Evolutionary conservation across 2,329 filamentous ascomycete genomes (phyloP).

Genomic region (Acarospora socialis): DNA sequence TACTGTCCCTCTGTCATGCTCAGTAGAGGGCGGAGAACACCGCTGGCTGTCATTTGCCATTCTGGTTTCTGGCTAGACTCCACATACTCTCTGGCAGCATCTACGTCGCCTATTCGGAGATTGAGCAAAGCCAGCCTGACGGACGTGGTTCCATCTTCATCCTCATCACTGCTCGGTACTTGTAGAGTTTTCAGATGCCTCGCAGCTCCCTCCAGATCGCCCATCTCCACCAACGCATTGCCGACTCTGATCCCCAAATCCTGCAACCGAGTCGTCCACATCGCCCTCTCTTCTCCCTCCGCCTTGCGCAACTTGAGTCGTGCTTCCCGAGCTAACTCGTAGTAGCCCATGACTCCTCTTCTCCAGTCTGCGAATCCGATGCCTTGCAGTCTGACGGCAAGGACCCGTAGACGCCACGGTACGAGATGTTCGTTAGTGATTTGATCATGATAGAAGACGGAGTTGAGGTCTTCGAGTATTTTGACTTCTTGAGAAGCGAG

Average conservation of each 20-base stretch:
- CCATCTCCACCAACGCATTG: conserved; percentile 66
- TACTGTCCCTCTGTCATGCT: conserved; percentile 69
- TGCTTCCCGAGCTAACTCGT: conserved; percentile 72
- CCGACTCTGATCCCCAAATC: conserved; percentile 52
- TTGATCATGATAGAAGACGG: conserved; percentile 36
- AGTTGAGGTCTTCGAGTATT: conserved; percentile 45
- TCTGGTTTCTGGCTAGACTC: conserved; percentile 21
- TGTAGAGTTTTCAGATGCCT: conserved; percentile 52
- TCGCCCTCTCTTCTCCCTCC: conserved; percentile 40
- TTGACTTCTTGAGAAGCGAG: conserved; percentile 53
- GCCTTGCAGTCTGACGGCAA: conserved; percentile 71
- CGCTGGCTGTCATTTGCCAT: conserved; percentile 20
- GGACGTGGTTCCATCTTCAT: conserved; percentile 21
- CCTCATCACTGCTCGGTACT: conserved; percentile 12
- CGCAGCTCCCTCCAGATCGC: conserved; percentile 66
- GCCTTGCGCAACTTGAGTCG: conserved; percentile 44
- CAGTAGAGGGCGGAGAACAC: conserved; percentile 52
- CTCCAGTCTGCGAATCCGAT: conserved; percentile 75
- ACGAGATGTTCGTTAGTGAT: conserved; percentile 43
- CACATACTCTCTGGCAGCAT: conserved; percentile 47
- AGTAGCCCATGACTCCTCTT: conserved; percentile 76
- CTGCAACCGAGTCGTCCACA: conserved; percentile 58
- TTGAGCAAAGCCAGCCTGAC: conserved; percentile 49
- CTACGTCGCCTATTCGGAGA: conserved; percentile 64
- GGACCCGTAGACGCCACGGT: conserved; percentile 73